phyloP scores from a whole-genome alignment of 352 stramenopile species.

The Aphanomyces stellatus region DNA sequence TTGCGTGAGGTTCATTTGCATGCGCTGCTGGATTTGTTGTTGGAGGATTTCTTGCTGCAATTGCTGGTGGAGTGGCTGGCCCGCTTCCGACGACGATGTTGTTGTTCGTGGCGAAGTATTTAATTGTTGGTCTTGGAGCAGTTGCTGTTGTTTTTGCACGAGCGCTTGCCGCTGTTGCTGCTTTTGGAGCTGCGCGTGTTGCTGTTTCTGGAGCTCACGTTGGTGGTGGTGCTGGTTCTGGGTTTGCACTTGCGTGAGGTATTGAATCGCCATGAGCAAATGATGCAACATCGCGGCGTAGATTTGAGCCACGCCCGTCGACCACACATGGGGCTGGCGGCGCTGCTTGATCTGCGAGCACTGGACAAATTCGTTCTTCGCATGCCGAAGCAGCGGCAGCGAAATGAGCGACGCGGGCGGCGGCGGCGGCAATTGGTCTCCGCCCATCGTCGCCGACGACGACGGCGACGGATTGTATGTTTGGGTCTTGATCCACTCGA shows the following conservation, averaged over 20 bases:
- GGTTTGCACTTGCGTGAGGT: no score
- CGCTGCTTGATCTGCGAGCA: slow-evolving; percentile 19
- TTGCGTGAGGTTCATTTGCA: neutral
- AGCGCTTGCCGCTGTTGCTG: neutral
- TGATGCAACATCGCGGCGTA: slow-evolving; percentile 15
- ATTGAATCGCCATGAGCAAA: slow-evolving; percentile 8
- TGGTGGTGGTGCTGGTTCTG: neutral
- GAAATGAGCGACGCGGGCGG: neutral
- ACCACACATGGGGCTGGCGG: slow-evolving; percentile 15
- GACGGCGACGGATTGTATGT: slow-evolving; percentile 13
- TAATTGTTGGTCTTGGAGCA: neutral
- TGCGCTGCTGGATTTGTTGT: neutral
- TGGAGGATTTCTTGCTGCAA: neutral
- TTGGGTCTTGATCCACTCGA: slow-evolving; percentile 12
- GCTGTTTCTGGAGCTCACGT: neutral
- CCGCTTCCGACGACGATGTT: neutral
- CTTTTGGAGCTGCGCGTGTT: neutral
- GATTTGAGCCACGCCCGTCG: neutral
- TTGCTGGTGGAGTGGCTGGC: neutral
- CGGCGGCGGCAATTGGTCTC: neutral
- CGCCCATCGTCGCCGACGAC: neutral
- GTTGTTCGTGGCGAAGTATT: neutral
- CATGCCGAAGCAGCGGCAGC: slow-evolving; percentile 14
- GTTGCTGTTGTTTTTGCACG: neutral
- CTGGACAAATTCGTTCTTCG: slow-evolving; percentile 21